Conservation (phyloP, 2,329 filamentous ascomycete genomes). For the Colletotrichum sp. region DNA sequence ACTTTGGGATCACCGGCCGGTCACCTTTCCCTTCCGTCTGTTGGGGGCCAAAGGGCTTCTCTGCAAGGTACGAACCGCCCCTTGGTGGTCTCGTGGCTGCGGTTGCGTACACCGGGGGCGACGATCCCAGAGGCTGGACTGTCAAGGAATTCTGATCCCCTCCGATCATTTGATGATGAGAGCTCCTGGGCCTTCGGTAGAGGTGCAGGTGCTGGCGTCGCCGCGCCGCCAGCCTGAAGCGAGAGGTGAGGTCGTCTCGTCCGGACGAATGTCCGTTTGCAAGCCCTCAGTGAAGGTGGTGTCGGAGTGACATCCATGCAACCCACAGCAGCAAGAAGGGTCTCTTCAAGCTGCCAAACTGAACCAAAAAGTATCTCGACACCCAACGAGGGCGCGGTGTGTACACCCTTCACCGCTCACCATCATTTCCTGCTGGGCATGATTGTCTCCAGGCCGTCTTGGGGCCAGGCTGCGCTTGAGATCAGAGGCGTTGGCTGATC, state of each 20-base stretch:
- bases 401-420: background rate
- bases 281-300: background rate
- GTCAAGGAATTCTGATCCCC: background rate
- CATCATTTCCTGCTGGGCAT: background rate
- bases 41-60: background rate
- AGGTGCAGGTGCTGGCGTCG: background rate
- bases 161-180: constrained; percentile 19
- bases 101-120: constrained; percentile 2
- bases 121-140: constrained; percentile 10
- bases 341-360: background rate
- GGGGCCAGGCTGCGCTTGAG: background rate
- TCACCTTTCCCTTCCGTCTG: background rate
- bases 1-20: background rate
- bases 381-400: background rate
- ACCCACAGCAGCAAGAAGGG: background rate
- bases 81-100: constrained; percentile 15
- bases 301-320: background rate
- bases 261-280: constrained; percentile 2
- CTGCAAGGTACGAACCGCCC: constrained; percentile 16
- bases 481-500: constrained; percentile 1
- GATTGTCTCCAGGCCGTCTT: background rate
- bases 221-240: background rate
- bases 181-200: background rate
- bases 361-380: background rate
- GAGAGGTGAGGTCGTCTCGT: background rate